These are phyloP conservation scores for Aquilaria yunnanensis DNA, from an alignment of 345 rosid species.

Conservation along the genomic window DNA sequence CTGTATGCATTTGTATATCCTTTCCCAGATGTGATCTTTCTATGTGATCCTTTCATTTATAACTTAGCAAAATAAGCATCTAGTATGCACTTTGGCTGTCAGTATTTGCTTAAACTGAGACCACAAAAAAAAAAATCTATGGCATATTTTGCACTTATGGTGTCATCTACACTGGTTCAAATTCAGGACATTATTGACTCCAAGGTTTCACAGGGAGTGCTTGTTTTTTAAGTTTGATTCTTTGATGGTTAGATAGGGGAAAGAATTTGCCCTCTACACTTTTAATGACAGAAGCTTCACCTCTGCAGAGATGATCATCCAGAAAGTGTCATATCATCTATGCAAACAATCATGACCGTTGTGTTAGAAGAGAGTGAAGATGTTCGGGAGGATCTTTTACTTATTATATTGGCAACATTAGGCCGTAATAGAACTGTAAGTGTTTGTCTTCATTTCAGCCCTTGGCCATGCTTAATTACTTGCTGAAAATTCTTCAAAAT, in stretches of 20 bases:
- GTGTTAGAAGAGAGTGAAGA: slow-evolving; percentile 96
- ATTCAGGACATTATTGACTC: too few species aligned
- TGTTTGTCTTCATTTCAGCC: slow-evolving; percentile 13
- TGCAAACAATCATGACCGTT: slow-evolving; percentile 83
- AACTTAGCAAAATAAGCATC: too few species aligned
- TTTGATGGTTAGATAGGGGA: not conserved
- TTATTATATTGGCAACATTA: slow-evolving; percentile 58
- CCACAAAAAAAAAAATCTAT: too few species aligned
- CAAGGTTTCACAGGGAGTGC: too few species aligned
- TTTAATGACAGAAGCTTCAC: slow-evolving; percentile 10
- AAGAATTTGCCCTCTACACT: not conserved
- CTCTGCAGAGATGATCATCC: slow-evolving; percentile 90
- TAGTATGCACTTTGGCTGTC: too few species aligned
- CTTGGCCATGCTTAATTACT: not conserved
- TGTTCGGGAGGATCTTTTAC: slow-evolving; percentile 69
- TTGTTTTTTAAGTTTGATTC: not conserved
- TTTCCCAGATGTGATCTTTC: too few species aligned
- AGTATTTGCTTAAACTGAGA: too few species aligned
- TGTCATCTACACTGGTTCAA: too few species aligned
- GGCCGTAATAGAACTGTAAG: slow-evolving; percentile 78
- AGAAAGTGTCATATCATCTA: slow-evolving; percentile 74
- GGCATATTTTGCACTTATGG: too few species aligned
- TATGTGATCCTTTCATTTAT: too few species aligned
- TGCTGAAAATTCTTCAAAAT: not conserved
- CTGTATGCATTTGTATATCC: too few species aligned